Evolutionary conservation across 345 rosid species (phyloP), one percentile per base, ranked within the genome.

Genomic region (Euphorbia lathyris): DNA sequence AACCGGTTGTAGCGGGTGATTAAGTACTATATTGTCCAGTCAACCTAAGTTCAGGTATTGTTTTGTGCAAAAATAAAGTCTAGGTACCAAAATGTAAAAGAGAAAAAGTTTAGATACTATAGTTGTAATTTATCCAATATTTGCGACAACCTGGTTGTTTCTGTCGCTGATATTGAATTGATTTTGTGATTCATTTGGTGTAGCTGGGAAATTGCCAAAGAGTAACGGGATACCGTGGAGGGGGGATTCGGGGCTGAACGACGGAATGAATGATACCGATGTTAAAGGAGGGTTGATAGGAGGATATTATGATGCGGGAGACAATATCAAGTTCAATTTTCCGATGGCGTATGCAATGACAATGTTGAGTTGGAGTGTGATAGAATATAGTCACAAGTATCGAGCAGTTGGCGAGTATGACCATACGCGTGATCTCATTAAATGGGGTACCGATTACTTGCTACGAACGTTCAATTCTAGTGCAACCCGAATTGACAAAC

Each of bases 311-410:
- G 97, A 93, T 36, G 98, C 93, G 0, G 97, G 98, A 68, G 93
- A 85, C 69, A 89, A 85, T 57, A 56, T 30, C 26, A 93, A 93
- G 82, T 93, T 87, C 75, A 86, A 93, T 81, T 90, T 93, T 74
- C 98, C 97, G 8, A 89, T 90, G 97, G 85, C 98, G 23, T 93
- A 76, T 69, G 73, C 96, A 65, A 90, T 90, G 90, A 87, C 98
- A 7, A 85, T 93, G 97, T 79, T 93, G 25, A 93, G 98, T 76
- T 93, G 98, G 98, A 93, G 98, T 74, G 83, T 87, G 8, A 86
- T 93, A 65, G 97, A 93, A 71, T 93, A 93, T 81, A 74, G 61
- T 16, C 87, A 88, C 63, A 93, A 93, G 69, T 90, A 77, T 65
- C 19, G 81, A 51, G 83, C 89, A 25, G 83, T 86, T 73, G 70